Percentiles rank a stretch among this genome's conserved stretches.
Evolutionary conservation across 1,139 yeast species (phyloP).

Genomic region (Entelexis paramagnoliae): DNA sequence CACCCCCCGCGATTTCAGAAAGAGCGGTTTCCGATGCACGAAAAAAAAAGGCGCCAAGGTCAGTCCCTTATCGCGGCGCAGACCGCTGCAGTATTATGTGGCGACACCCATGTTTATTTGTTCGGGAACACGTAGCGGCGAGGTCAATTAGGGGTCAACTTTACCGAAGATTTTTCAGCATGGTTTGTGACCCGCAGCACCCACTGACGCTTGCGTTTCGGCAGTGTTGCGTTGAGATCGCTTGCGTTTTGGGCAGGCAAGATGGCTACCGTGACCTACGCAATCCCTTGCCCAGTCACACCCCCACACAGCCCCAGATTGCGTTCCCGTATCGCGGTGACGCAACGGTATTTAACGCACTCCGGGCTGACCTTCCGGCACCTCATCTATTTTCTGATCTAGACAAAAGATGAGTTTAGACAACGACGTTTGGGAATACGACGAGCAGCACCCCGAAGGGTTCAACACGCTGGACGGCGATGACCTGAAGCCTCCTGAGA

Average conservation of each 20-base stretch:
- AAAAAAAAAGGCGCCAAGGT: no score
- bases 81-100: no score
- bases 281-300: neutral
- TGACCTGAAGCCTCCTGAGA: slow-evolving; percentile 31
- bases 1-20: no score
- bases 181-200: neutral
- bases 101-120: no score
- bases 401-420: neutral
- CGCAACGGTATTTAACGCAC: slow-evolving; percentile 4
- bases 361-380: neutral
- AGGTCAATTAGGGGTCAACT: no score
- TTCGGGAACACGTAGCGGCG: no score
- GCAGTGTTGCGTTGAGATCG: neutral
- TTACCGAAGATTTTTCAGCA: no score
- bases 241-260: neutral
- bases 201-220: neutral
- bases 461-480: slow-evolving; percentile 31
- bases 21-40: no score
- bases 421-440: slow-evolving; percentile 29
- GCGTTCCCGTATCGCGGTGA: slow-evolving; percentile 3
- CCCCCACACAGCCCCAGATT: slow-evolving; percentile 4
- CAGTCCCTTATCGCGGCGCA: no score
- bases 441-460: slow-evolving; percentile 28
- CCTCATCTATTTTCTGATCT: neutral
- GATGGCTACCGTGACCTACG: neutral